phyloP scores from a whole-genome alignment of 495 filamentous ascomycete genomes.

The Tuber magnatum region DNA sequence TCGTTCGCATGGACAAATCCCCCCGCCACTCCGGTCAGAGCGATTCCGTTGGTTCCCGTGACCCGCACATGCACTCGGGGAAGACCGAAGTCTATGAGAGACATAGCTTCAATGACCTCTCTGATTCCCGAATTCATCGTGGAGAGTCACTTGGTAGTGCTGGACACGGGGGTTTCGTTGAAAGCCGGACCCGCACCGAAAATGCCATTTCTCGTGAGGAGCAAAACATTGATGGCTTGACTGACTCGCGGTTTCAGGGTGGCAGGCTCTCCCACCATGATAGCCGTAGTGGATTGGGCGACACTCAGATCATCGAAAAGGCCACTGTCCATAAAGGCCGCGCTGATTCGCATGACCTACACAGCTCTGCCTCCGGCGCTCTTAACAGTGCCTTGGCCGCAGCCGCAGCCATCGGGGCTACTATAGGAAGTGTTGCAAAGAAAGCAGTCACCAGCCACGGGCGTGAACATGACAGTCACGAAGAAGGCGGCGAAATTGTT shows the following conservation, averaged over 20 bases:
- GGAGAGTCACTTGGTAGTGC: not conserved
- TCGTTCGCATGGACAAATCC: conserved; percentile 9
- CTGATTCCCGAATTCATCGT: conserved; percentile 1
- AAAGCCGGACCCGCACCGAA: not conserved
- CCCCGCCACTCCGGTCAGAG: not conserved
- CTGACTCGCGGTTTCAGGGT: not conserved
- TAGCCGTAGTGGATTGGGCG: not conserved
- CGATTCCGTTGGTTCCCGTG: not conserved
- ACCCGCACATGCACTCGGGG: not conserved
- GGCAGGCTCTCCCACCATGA: not conserved
- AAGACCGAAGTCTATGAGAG: not conserved
- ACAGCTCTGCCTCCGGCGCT: conserved; percentile 10
- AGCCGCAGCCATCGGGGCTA: not conserved
- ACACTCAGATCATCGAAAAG: not conserved
- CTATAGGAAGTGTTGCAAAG: not conserved
- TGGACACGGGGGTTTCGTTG: not conserved
- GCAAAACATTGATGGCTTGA: not conserved
- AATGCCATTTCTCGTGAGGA: not conserved
- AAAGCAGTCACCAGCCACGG: not conserved
- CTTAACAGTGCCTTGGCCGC: conserved; percentile 16
- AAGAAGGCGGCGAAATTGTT: not conserved
- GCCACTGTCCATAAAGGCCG: not conserved
- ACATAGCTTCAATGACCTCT: not conserved
- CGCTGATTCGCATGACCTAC: not conserved
- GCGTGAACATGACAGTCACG: conserved; percentile 5